These are phyloP conservation scores for Rostrohypoxylon terebratum DNA, from an alignment of 495 filamentous ascomycete species.

Conservation along the genomic window DNA sequence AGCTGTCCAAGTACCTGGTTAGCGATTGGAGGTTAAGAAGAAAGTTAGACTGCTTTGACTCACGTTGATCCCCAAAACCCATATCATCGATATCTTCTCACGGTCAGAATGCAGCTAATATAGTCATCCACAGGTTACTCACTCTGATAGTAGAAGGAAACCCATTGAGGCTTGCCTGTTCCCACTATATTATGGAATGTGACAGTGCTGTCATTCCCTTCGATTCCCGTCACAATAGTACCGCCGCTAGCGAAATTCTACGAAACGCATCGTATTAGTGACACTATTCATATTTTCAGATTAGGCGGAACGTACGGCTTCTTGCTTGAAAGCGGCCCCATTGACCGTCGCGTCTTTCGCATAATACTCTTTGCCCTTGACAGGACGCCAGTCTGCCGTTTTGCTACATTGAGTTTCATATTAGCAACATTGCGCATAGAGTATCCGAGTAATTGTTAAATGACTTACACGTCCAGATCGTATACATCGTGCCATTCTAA, in stretches of 20 bases:
- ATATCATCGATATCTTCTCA: conserved; percentile 54
- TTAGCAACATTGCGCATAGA: not conserved
- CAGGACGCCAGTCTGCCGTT: conserved; percentile 57
- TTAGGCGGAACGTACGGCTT: conserved; percentile 46
- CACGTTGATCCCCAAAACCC: conserved; percentile 59
- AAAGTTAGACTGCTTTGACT: conserved; percentile 12
- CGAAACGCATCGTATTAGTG: not conserved
- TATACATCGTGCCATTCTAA: conserved; percentile 60
- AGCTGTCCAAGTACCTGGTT: conserved; percentile 26
- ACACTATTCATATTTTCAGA: not conserved
- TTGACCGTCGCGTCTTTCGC: conserved; percentile 54
- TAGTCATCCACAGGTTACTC: not conserved
- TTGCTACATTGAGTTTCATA: conserved; percentile 40
- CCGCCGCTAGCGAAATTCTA: conserved; percentile 61
- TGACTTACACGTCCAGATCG: conserved; percentile 55
- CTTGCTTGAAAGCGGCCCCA: conserved; percentile 61
- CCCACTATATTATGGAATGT: conserved; percentile 63
- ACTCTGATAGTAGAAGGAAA: conserved; percentile 66
- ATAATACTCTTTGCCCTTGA: conserved; percentile 58
- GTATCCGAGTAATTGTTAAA: not conserved
- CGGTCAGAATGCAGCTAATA: conserved; percentile 17
- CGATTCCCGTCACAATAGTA: conserved; percentile 60
- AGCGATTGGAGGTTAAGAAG: not conserved
- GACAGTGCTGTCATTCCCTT: conserved; percentile 64
- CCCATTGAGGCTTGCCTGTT: conserved; percentile 64